Evolutionary conservation across 192 early-diverging fungal species (phyloP).

Genomic region (Fimicolochytrium jonesii): DNA sequence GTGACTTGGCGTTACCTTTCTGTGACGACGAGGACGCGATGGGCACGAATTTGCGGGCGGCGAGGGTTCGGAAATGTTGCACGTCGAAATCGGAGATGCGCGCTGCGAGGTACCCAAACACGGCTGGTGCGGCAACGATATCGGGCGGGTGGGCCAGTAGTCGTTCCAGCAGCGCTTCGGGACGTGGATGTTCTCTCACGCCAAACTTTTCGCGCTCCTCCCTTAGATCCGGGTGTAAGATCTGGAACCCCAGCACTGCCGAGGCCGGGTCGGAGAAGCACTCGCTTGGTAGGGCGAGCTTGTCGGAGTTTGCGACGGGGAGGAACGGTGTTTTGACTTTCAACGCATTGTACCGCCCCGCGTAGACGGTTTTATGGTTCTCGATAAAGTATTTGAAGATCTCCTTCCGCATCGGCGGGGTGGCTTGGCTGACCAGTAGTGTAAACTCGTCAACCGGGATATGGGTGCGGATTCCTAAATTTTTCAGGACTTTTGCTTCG

Average conservation of each 20-base stretch:
- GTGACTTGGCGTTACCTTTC: no score
- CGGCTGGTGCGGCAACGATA: slow-evolving; percentile 35
- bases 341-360: slow-evolving; percentile 41
- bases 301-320: slow-evolving; percentile 27
- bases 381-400: slow-evolving; percentile 70
- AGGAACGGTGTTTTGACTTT: slow-evolving; percentile 56
- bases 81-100: slow-evolving; percentile 39
- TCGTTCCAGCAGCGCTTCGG: slow-evolving; percentile 31
- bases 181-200: slow-evolving; percentile 55
- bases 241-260: slow-evolving; percentile 61
- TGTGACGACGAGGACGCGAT: neutral
- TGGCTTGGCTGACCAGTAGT: slow-evolving; percentile 11
- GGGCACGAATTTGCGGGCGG: neutral
- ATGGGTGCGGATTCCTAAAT: slow-evolving; percentile 29
- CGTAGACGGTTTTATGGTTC: slow-evolving; percentile 57
- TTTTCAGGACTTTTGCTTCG: slow-evolving; percentile 37
- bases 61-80: neutral
- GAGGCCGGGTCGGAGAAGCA: slow-evolving; percentile 62
- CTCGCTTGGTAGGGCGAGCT: slow-evolving; percentile 52
- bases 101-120: slow-evolving; percentile 68
- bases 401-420: slow-evolving; percentile 29
- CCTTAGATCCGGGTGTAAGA: slow-evolving; percentile 53
- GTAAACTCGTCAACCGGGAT: slow-evolving; percentile 39
- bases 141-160: slow-evolving; percentile 29
- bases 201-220: slow-evolving; percentile 59